phyloP scores from a whole-genome alignment of 78 protist species.

The Cyanophora paradoxa region DNA sequence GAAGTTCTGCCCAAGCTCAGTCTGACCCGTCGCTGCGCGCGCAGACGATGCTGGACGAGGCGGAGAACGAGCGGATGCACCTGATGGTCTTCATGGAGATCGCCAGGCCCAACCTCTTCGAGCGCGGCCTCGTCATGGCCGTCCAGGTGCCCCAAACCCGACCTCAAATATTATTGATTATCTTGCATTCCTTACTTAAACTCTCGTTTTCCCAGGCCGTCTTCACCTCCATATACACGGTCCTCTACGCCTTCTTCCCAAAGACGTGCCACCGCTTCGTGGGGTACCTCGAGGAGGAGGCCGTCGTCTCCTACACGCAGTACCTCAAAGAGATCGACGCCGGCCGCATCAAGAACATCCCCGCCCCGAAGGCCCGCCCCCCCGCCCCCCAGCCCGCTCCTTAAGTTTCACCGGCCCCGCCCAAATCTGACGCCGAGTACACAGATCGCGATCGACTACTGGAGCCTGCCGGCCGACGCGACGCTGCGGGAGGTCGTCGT shows the following conservation, averaged over 20 bases:
- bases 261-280: conserved; percentile 52
- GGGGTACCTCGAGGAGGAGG: conserved; percentile 69
- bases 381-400: too few relatives aligned
- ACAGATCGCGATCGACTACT: conserved; percentile 53
- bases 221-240: conserved; percentile 22
- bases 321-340: conserved; percentile 38
- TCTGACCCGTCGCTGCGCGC: too few relatives aligned
- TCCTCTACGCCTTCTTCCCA: conserved; percentile 42
- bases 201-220: conserved; percentile 55
- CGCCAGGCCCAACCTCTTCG: conserved; percentile 1
- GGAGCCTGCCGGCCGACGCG: conserved; percentile 55
- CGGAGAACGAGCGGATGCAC: too few relatives aligned
- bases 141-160: too few relatives aligned
- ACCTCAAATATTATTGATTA: too few relatives aligned
- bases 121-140: conserved; percentile 12
- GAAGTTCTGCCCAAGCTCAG: too few relatives aligned
- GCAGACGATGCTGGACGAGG: too few relatives aligned
- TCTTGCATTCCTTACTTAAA: too few relatives aligned
- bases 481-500: conserved; percentile 51
- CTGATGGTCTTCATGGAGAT: too few relatives aligned
- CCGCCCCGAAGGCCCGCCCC: too few relatives aligned
- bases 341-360: conserved; percentile 35
- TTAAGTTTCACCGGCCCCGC: too few relatives aligned
- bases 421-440: too few relatives aligned
- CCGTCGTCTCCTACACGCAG: conserved; percentile 40